Conservation (phyloP, 768 basidiomycete species). For the Russula vinacea region DNA sequence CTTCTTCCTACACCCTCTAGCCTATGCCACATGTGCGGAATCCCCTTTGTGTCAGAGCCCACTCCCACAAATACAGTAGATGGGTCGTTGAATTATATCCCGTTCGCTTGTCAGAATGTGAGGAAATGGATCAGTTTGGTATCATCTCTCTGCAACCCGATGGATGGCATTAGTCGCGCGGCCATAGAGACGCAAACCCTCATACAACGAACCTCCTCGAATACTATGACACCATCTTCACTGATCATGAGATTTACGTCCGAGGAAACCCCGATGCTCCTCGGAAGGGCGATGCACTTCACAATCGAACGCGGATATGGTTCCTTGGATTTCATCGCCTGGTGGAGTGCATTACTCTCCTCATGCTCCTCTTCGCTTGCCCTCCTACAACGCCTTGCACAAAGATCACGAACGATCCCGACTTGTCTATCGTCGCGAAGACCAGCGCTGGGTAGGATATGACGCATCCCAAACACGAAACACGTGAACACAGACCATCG, state of each 20-base stretch:
- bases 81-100: neutral
- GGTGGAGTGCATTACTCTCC: conserved; percentile 13
- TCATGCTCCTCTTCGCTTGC: conserved; percentile 20
- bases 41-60: neutral
- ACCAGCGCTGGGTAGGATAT: conserved; percentile 7
- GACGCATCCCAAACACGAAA: conserved; percentile 28
- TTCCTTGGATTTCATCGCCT: neutral
- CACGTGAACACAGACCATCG: conserved; percentile 17
- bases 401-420: conserved; percentile 25
- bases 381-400: conserved; percentile 16
- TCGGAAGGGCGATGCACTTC: conserved; percentile 18
- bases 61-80: conserved; percentile 16
- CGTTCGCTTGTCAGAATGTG: conserved; percentile 17
- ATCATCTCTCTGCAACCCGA: conserved; percentile 1
- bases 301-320: conserved; percentile 16
- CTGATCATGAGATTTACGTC: conserved; percentile 24
- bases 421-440: neutral
- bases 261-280: neutral
- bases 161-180: conserved; percentile 16
- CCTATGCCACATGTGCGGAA: neutral
- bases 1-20: neutral
- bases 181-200: conserved; percentile 6
- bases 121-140: conserved; percentile 10
- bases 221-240: conserved; percentile 25
- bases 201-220: conserved; percentile 27